phyloP scores from a whole-genome alignment of 2,329 filamentous ascomycete genomes.

The Botrytis paeoniae region DNA sequence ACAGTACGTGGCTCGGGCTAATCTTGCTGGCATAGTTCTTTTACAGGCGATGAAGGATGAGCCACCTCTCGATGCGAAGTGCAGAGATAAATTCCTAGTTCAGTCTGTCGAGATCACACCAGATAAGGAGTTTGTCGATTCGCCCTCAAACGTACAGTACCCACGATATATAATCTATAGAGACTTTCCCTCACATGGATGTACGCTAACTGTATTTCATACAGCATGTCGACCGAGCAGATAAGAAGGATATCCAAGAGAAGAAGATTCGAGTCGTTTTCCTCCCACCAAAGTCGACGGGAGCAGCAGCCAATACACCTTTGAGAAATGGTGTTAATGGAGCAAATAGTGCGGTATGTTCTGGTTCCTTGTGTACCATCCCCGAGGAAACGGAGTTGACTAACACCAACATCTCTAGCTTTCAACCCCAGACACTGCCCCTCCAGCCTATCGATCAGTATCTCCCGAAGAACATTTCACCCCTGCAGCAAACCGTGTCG shows the following conservation, averaged over 20 bases:
- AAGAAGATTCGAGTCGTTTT: constrained; percentile 94
- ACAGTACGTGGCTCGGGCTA: background rate
- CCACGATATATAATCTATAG: constrained; percentile 39
- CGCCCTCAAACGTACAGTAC: constrained; percentile 70
- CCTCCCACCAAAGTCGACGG: constrained; percentile 58
- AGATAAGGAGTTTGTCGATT: constrained; percentile 79
- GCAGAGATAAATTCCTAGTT: constrained; percentile 96
- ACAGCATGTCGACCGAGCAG: constrained; percentile 66
- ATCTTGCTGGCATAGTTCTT: constrained; percentile 59
- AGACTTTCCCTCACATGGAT: background rate
- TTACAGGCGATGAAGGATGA: constrained; percentile 98
- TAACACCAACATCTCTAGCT: constrained; percentile 21
- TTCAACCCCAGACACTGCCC: constrained; percentile 33
- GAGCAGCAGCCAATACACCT: constrained; percentile 30
- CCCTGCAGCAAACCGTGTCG: constrained; percentile 35
- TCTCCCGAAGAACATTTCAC: constrained; percentile 43
- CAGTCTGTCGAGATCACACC: constrained; percentile 82
- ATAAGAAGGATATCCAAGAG: constrained; percentile 80
- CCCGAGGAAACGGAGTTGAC: background rate
- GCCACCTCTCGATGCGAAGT: constrained; percentile 79
- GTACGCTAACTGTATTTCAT: constrained; percentile 45
- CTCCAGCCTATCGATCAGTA: constrained; percentile 55
- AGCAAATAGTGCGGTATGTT: constrained; percentile 29
- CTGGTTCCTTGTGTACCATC: background rate
- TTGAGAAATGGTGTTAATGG: constrained; percentile 33